A percentile compares a stretch with the other conserved stretches of the same genome.
Evolutionary conservation across 139 green algal species (phyloP).

Genomic region (Mychonastes homosphaera): DNA sequence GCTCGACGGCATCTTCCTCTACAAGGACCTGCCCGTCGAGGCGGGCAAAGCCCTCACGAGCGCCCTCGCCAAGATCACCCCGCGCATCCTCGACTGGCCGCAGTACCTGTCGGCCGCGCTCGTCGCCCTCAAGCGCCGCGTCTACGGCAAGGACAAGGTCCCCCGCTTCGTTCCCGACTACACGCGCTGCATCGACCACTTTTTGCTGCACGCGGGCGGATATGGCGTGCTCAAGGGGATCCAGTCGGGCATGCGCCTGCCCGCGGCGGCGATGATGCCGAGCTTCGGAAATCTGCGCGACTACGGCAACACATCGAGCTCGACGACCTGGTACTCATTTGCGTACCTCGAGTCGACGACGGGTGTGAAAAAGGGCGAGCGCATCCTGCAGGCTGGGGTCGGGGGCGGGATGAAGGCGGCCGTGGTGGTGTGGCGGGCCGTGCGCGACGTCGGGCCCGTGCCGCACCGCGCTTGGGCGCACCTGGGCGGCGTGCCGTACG

Average conservation of each 20-base stretch:
- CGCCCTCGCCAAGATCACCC: conserved; percentile 5
- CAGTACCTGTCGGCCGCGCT: conserved; percentile 23
- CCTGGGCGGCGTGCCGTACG: conserved; percentile 7
- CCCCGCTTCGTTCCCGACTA: conserved; percentile 28
- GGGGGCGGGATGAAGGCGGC: conserved; percentile 41
- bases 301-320: conserved; percentile 40
- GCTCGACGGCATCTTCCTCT: neutral
- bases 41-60: neutral
- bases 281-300: conserved; percentile 32
- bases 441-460: conserved; percentile 13
- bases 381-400: conserved; percentile 32
- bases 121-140: neutral
- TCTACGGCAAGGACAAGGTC: conserved; percentile 2
- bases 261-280: conserved; percentile 29
- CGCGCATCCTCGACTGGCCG: conserved; percentile 29
- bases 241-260: conserved; percentile 23
- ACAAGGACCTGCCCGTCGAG: conserved; percentile 4
- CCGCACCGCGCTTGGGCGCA: conserved; percentile 31
- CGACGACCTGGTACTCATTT: conserved; percentile 48
- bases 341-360: conserved; percentile 32
- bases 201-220: conserved; percentile 26
- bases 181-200: conserved; percentile 30
- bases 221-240: conserved; percentile 18
- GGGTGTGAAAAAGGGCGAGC: conserved; percentile 29
- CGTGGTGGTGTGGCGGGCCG: conserved; percentile 31